These are phyloP conservation scores for Saccharomyces kudriavzevii DNA, from an alignment of 805 yeast genomes.

Conservation along the genomic window DNA sequence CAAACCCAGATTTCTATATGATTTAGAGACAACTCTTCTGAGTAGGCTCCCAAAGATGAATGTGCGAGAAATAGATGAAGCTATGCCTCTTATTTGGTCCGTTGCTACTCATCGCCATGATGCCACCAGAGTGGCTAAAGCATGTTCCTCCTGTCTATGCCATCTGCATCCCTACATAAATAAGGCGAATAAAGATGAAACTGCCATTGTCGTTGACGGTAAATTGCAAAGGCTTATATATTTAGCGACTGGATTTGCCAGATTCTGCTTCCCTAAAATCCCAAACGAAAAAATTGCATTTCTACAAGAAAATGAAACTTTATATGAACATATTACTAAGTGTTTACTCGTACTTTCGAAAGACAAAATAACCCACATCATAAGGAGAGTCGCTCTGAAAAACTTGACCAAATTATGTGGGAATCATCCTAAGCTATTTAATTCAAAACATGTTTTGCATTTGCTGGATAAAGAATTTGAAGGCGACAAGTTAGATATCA, in stretches of 20 bases:
- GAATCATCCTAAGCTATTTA: conserved; percentile 57
- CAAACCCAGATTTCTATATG: conserved; percentile 42
- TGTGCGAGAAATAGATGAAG: conserved; percentile 57
- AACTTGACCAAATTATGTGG: conserved; percentile 54
- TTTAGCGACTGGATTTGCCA: conserved; percentile 63
- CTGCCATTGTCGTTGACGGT: conserved; percentile 28
- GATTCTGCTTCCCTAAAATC: conserved; percentile 48
- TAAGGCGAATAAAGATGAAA: conserved; percentile 20
- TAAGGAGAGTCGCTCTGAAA: conserved; percentile 46
- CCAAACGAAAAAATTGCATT: conserved; percentile 31
- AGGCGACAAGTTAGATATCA: conserved; percentile 33
- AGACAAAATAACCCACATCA: conserved; percentile 23
- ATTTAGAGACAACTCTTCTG: conserved; percentile 46
- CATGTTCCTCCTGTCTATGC: conserved; percentile 53
- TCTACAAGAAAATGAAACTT: conserved; percentile 40
- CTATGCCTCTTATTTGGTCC: conserved; percentile 61
- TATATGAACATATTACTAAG: conserved; percentile 50
- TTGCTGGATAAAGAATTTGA: conserved; percentile 46
- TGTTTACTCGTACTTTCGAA: conserved; percentile 49
- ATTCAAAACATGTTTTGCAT: conserved; percentile 44
- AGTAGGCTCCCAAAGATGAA: conserved; percentile 52
- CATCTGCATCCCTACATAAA: conserved; percentile 41
- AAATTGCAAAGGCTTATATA: conserved; percentile 50
- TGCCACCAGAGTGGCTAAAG: conserved; percentile 45
- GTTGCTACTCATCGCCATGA: conserved; percentile 42